Evolutionary conservation across 371 early-diverging fungal genomes (phyloP).

Genomic region (Blastocladiella emersonii): DNA sequence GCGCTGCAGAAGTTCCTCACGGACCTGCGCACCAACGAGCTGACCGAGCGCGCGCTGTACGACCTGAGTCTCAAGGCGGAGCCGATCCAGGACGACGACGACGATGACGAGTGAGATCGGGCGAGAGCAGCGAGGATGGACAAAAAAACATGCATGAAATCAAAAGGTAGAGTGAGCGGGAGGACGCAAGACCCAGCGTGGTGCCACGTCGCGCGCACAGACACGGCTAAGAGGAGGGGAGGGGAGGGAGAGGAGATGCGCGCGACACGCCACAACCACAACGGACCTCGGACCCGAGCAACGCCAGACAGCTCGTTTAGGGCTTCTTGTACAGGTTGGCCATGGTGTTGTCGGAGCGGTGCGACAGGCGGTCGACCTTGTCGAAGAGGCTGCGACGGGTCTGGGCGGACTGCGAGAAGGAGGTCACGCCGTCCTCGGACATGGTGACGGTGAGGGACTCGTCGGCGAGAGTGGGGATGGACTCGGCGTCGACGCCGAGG

Average conservation of each 20-base stretch:
- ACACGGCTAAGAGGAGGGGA: no score
- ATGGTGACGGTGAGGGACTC: no score
- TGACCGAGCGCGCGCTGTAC: constrained; percentile 6
- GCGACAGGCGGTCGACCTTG: not conserved
- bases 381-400: not conserved
- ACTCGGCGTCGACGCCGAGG: no score
- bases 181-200: no score
- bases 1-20: constrained; percentile 1
- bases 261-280: no score
- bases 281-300: no score
- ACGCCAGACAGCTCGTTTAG: no score
- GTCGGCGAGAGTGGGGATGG: not conserved
- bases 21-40: not conserved
- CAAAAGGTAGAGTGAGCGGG: not conserved
- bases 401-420: not conserved
- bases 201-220: no score
- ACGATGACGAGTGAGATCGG: constrained; percentile 4
- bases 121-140: no score
- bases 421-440: not conserved
- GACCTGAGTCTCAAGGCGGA: constrained; percentile 2
- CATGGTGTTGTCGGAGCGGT: not conserved
- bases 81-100: constrained; percentile 5
- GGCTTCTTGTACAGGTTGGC: not conserved
- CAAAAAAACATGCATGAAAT: not conserved
- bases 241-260: no score